Evolutionary conservation across 129 eudicot species (phyloP).

Genomic region (Centrapalus pauciflorus): DNA sequence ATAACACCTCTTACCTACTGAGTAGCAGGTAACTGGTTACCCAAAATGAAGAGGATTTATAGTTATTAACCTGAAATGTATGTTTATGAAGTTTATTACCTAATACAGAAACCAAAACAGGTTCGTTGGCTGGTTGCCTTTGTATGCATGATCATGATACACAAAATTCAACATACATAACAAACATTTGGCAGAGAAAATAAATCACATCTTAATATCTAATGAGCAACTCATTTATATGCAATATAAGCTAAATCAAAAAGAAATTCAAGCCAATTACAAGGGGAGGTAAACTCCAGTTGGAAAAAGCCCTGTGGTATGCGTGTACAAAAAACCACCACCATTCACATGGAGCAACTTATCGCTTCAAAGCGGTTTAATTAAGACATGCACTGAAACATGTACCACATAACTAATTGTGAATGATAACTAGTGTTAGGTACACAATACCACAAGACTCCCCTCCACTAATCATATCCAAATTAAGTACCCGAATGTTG

Average conservation of each 20-base stretch:
- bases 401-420: not conserved
- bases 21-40: no score
- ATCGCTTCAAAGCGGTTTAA: not conserved
- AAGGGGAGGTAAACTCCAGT: not conserved
- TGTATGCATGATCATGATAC: not conserved
- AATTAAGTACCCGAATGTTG: constrained; percentile 75
- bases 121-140: no score
- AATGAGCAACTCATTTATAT: not conserved
- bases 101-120: no score
- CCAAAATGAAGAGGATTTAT: no score
- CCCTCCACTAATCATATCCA: not conserved
- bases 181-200: not conserved
- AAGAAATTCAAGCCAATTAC: not conserved
- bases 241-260: not conserved
- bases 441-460: constrained; percentile 6
- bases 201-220: not conserved
- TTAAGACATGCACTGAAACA: not conserved
- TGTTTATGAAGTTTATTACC: no score
- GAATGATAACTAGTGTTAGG: not conserved
- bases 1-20: no score
- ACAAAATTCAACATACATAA: not conserved
- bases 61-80: no score
- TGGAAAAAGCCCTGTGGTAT: not conserved
- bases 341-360: not conserved
- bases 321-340: not conserved